Base-by-base conservation (phyloP, 2,329 filamentous ascomycete genomes). In the Diaporthe vexans region DNA sequence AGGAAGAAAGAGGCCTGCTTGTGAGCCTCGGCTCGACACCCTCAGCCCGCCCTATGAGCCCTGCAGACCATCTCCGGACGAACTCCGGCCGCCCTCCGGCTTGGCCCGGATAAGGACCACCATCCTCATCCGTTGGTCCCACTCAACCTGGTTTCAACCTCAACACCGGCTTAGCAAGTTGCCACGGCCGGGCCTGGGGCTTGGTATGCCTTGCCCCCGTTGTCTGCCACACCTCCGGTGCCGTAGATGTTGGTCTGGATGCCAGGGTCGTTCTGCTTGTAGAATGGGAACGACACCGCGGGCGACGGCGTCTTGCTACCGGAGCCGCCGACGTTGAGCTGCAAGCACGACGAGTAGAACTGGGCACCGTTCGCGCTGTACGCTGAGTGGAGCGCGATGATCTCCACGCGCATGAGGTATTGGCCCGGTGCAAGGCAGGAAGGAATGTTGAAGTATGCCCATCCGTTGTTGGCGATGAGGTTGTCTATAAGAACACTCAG, bases 381-480 rank as follows among this genome's bases (percentile, higher is more conserved):
- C 21, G 88, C 88, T 24, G 85, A 85, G 81, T 90, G 88, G 58
- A 90, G 82, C 9, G 88, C 88, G 56, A 90, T 83, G 43, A 87
- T 83, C 82, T 91, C 88, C 37, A 88, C 86, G 57, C 88, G 85
- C 79, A 91, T 81, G 37, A 91, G 85, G 77, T 90, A 90, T 67
- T 90, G 83, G 58, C 88, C 89, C 1, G 87, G 82, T 4, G 88
- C 86, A 74, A 90, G 84, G 81, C 85, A 87, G 46, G 82, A 78
- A 54, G 89, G 89, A 75, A 90, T 80, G 75, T 81, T 83, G 81
- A 90, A 87, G 77, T 84, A 87, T 54, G 82, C 80, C 83, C 86
- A 88, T 40, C 88, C 85, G 72, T 83, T 80, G 77, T 84, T 82
- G 67, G 79, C 72, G 76, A 86, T 82, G 81, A 86, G 81, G 78